Evolutionary conservation across 192 early-diverging fungal species (phyloP).

Genomic region (Oehlia diaphana): DNA sequence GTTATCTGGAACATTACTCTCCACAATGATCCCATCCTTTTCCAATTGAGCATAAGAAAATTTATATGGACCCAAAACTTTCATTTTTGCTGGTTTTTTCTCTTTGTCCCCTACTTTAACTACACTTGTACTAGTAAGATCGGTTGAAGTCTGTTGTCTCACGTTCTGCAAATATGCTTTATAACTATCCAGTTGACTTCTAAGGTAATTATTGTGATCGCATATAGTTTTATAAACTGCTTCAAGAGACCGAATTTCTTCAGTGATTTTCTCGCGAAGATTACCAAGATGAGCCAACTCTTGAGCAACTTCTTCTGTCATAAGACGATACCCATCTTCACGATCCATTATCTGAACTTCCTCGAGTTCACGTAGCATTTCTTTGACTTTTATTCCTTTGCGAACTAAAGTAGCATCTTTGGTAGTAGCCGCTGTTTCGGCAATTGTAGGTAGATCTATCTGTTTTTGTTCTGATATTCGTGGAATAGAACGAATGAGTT

Average conservation of each 20-base stretch:
- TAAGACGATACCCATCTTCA: slow-evolving; percentile 72
- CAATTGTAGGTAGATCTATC: slow-evolving; percentile 70
- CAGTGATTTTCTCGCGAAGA: slow-evolving; percentile 82
- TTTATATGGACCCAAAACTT: slow-evolving; percentile 75
- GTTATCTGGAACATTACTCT: slow-evolving; percentile 89
- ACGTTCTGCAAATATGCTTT: slow-evolving; percentile 95
- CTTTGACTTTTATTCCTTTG: slow-evolving; percentile 94
- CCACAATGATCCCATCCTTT: slow-evolving; percentile 89
- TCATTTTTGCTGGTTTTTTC: slow-evolving; percentile 45
- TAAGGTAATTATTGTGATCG: slow-evolving; percentile 91
- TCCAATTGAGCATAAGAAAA: slow-evolving; percentile 83
- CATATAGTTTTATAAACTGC: slow-evolving; percentile 90
- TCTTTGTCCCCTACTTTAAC: slow-evolving; percentile 60
- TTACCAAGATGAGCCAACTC: slow-evolving; percentile 91
- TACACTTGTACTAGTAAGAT: slow-evolving; percentile 44
- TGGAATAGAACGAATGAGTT: slow-evolving; percentile 89
- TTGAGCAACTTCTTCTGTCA: slow-evolving; percentile 87
- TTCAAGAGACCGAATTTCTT: slow-evolving; percentile 76
- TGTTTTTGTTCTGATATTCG: slow-evolving; percentile 52
- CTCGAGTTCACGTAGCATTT: slow-evolving; percentile 89
- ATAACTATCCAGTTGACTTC: slow-evolving; percentile 88
- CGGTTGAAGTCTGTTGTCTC: slow-evolving; percentile 70
- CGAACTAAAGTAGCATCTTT: slow-evolving; percentile 86
- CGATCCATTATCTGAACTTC: slow-evolving; percentile 72
- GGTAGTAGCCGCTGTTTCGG: slow-evolving; percentile 84